A percentile compares a stretch with the other conserved stretches of the same genome.
phyloP scores from a whole-genome alignment of 352 stramenopile genomes.

The Phytophthora pistaciae region DNA sequence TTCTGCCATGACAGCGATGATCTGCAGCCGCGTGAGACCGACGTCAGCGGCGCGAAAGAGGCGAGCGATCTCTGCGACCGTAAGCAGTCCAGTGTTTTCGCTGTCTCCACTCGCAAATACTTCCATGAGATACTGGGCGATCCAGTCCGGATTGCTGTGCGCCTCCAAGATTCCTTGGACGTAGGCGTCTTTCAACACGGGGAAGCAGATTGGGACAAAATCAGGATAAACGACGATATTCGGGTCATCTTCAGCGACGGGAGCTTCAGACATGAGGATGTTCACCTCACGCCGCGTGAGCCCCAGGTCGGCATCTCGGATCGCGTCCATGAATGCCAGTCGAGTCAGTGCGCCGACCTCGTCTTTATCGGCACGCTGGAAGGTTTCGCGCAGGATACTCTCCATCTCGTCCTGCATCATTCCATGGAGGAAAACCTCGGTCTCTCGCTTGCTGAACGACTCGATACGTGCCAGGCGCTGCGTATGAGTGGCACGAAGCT shows the following conservation, averaged over 20 bases:
- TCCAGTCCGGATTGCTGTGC: constrained; percentile 68
- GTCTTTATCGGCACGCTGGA: constrained; percentile 71
- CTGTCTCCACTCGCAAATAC: constrained; percentile 77
- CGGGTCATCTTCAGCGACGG: constrained; percentile 36
- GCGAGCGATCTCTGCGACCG: constrained; percentile 64
- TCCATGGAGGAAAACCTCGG: constrained; percentile 73
- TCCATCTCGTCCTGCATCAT: constrained; percentile 88
- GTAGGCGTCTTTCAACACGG: constrained; percentile 63
- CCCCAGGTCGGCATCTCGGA: constrained; percentile 77
- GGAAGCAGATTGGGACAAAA: constrained; percentile 73
- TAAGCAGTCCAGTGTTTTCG: constrained; percentile 69
- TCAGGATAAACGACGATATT: constrained; percentile 53
- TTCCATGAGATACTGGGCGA: constrained; percentile 78
- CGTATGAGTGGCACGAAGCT: constrained; percentile 51
- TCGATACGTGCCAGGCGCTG: constrained; percentile 59
- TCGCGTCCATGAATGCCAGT: constrained; percentile 70
- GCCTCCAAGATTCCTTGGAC: constrained; percentile 66
- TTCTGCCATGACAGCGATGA: constrained; percentile 73
- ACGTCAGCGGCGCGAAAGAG: constrained; percentile 71
- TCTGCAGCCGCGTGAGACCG: constrained; percentile 81
- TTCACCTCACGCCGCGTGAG: constrained; percentile 81
- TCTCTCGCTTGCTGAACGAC: constrained; percentile 50
- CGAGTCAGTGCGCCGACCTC: constrained; percentile 55
- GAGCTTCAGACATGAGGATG: constrained; percentile 73
- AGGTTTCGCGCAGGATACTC: constrained; percentile 79